Conservation (phyloP, 371 early-diverging fungal species). For the Mucor ambiguus region DNA sequence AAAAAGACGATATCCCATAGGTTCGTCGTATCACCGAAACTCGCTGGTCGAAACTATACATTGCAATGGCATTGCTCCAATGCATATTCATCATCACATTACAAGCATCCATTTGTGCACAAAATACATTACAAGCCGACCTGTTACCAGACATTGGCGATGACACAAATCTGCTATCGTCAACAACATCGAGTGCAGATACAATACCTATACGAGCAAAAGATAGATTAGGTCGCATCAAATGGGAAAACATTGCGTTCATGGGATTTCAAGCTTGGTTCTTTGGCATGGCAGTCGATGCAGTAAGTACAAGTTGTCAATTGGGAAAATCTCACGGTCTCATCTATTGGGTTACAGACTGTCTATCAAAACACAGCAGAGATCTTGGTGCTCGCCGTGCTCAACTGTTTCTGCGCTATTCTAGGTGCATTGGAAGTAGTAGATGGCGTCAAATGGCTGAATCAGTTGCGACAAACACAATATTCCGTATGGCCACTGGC, state of each 20-base stretch:
- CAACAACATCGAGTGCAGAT: constrained; percentile 8
- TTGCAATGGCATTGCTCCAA: constrained; percentile 25
- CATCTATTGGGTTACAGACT: constrained; percentile 37
- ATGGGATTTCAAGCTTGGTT: constrained; percentile 37
- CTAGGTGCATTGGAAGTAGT: constrained; percentile 50
- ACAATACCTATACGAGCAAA: constrained; percentile 17
- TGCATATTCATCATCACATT: constrained; percentile 25
- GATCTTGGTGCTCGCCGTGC: constrained; percentile 42
- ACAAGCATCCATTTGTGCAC: constrained; percentile 26
- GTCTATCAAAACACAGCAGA: constrained; percentile 50
- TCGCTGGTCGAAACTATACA: constrained; percentile 35
- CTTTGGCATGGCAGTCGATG: constrained; percentile 43
- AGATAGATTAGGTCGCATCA: constrained; percentile 28
- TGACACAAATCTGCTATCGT: constrained; percentile 1
- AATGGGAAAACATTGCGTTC: constrained; percentile 40
- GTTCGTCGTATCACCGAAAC: constrained; percentile 29
- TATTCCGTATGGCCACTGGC: constrained; percentile 26
- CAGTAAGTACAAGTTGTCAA: constrained; percentile 31
- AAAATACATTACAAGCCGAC: constrained; percentile 22
- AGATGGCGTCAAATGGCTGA: constrained; percentile 49
- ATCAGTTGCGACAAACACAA: constrained; percentile 15
- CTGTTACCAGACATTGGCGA: constrained; percentile 15
- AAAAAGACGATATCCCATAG: constrained; percentile 2
- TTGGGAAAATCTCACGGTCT: no score
- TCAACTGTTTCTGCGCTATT: constrained; percentile 49